A percentile compares a stretch with the other conserved stretches of the same genome.
Evolutionary conservation across 176 grass and related monocot species (phyloP).

Genomic region (Ampelocalamus luodianensis): DNA sequence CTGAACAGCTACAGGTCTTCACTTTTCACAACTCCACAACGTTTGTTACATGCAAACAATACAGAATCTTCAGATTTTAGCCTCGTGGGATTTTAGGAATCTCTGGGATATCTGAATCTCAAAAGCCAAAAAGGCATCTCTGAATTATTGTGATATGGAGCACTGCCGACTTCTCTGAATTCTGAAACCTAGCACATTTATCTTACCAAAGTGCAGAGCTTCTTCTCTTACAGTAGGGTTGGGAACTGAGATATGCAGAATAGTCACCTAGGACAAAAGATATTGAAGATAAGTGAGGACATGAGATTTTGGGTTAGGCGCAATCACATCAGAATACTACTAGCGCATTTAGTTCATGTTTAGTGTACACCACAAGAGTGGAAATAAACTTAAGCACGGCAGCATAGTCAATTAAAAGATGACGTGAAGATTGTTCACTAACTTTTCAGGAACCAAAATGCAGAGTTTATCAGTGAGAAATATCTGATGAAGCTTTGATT

Average conservation of each 20-base stretch:
- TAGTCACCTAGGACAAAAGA: constrained; percentile 34
- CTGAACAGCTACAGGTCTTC: neutral
- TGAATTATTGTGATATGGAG: neutral
- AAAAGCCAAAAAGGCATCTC: neutral
- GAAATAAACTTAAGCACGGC: no score
- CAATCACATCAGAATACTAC: neutral
- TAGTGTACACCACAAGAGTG: no score
- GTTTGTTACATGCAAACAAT: constrained; percentile 5
- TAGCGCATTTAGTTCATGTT: neutral
- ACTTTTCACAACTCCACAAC: neutral
- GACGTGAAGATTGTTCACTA: neutral
- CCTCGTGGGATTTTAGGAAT: neutral
- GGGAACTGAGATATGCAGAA: neutral
- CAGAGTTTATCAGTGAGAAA: neutral
- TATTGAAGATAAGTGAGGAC: neutral
- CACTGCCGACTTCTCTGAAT: neutral
- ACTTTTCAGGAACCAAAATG: neutral
- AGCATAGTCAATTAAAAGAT: neutral
- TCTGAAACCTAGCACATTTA: neutral
- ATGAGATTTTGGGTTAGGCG: constrained; percentile 15
- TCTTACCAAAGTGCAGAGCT: neutral
- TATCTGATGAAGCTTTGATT: no score
- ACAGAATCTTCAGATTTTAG: neutral
- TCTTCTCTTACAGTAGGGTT: constrained; percentile 14
- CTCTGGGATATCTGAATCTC: neutral